Percentiles rank a stretch among this genome's conserved stretches.
These are phyloP conservation scores for Trichoderma virens DNA, from an alignment of 495 filamentous ascomycete species.

Conservation along the genomic window DNA sequence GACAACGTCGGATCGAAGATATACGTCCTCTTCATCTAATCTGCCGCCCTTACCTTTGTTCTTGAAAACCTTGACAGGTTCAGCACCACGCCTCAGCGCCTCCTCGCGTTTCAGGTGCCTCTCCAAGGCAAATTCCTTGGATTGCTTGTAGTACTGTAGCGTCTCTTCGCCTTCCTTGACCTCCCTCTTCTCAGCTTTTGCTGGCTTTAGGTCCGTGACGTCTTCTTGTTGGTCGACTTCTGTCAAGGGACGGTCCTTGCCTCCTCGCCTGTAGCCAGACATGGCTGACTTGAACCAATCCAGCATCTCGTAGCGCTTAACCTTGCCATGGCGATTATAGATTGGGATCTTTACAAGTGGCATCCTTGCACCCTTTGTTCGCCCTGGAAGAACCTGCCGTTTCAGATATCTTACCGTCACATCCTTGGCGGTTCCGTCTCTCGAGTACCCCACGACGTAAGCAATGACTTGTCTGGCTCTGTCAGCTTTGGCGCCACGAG, in stretches of 20 bases:
- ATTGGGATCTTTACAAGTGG: slow-evolving; percentile 69
- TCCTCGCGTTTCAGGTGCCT: slow-evolving; percentile 90
- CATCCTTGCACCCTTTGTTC: slow-evolving; percentile 80
- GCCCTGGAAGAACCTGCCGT: slow-evolving; percentile 74
- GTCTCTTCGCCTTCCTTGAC: slow-evolving; percentile 69
- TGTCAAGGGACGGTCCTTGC: slow-evolving; percentile 45
- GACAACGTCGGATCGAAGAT: slow-evolving; percentile 68
- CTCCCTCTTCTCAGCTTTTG: slow-evolving; percentile 63
- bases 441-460: slow-evolving; percentile 81
- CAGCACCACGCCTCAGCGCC: slow-evolving; percentile 62
- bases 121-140: slow-evolving; percentile 74
- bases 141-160: slow-evolving; percentile 78
- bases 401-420: slow-evolving; percentile 90
- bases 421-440: slow-evolving; percentile 87
- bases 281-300: slow-evolving; percentile 86
- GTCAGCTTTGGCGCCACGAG: slow-evolving; percentile 71
- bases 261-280: slow-evolving; percentile 58
- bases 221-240: slow-evolving; percentile 74
- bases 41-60: slow-evolving; percentile 57
- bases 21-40: slow-evolving; percentile 70
- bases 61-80: slow-evolving; percentile 66
- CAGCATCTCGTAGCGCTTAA: slow-evolving; percentile 59
- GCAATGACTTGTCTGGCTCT: slow-evolving; percentile 83
- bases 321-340: slow-evolving; percentile 62
- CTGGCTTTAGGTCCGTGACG: slow-evolving; percentile 60